These are phyloP conservation scores for Chaetomium fimeti DNA, from an alignment of 495 filamentous ascomycete genomes.

Conservation along the genomic window DNA sequence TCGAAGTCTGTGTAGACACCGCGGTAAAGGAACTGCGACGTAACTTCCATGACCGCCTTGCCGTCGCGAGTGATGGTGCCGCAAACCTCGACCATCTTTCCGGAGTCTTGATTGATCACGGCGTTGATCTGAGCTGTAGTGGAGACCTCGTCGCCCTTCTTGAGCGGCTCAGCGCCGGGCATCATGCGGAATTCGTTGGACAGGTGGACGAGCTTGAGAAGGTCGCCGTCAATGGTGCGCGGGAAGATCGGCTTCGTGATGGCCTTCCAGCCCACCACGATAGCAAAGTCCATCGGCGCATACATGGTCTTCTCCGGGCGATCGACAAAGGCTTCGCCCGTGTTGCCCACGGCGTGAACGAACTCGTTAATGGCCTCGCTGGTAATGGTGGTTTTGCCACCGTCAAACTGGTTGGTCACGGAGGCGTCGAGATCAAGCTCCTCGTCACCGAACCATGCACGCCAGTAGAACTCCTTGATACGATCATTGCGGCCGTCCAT, in stretches of 20 bases:
- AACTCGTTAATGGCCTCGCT: slow-evolving; percentile 94
- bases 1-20: slow-evolving; percentile 89
- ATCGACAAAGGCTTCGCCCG: slow-evolving; percentile 96
- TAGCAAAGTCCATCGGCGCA: slow-evolving; percentile 98
- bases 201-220: slow-evolving; percentile 90
- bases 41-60: slow-evolving; percentile 94
- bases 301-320: slow-evolving; percentile 91
- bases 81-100: slow-evolving; percentile 99
- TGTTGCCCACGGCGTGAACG: slow-evolving; percentile 96
- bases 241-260: slow-evolving; percentile 99
- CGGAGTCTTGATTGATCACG: slow-evolving; percentile 95
- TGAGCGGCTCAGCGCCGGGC: slow-evolving; percentile 87
- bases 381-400: slow-evolving; percentile 81
- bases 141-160: slow-evolving; percentile 88
- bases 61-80: slow-evolving; percentile 89
- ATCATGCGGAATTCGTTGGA: slow-evolving; percentile 98
- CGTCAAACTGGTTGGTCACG: slow-evolving; percentile 82
- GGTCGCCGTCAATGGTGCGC: slow-evolving; percentile 86
- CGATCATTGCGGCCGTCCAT: slow-evolving; percentile 93
- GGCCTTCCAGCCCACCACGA: slow-evolving; percentile 98
- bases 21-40: slow-evolving; percentile 95
- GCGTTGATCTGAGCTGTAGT: slow-evolving; percentile 96
- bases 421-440: slow-evolving; percentile 76
- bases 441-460: slow-evolving; percentile 92
- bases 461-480: slow-evolving; percentile 98